Evolutionary conservation across 2,329 filamentous ascomycete species (phyloP), one percentile per base, ranked within the genome.

Genomic region (Erysiphe pisi): DNA sequence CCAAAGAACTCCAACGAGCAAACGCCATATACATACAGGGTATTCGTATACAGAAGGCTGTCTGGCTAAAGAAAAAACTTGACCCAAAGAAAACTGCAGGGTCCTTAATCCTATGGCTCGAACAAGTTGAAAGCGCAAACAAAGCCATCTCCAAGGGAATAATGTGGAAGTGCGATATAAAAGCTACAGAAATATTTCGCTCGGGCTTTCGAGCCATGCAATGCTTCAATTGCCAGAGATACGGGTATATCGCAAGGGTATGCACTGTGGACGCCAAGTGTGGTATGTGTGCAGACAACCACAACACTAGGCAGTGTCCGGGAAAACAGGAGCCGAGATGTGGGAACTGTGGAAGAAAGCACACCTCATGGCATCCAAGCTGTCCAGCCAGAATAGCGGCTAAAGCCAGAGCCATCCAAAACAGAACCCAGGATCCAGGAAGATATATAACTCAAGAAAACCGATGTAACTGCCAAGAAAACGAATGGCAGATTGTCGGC

Each of bases 1-100:
- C 40, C 63, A 43, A 36, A 70, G 31, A 36, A 70, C 63, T 70
- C 8, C 63, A 70, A 40, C 28, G 16, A 25, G 63, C 63, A 9
- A 70, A 70, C 14, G 25, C 31, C 6, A n/a, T 31, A n/a, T 40
- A 36, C n/a, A 40, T 70, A 36, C 28, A 12, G 12, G 63, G 63
- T 9, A 11, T 70, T 25, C 14, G 40, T 9, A 70, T 70, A 36
- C 63, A 18, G 40, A 75, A n/a, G n/a, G 71, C 71, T 40, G 28
- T 28, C 14, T 75, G 71, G 71, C 71, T 75, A 16, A 75, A 73
- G 43, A 73, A 75, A 31, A 73, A 73, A 45, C 47, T 22, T 31
- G 22, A 25, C 14, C 16, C 43, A 49, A 56, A 56, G 16, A 70
- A 70, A 40, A 70, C 25, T 18, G 45, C 45, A 31, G 71, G 71